A percentile compares a stretch with the other conserved stretches of the same genome.
phyloP scores from a whole-genome alignment of 2,329 filamentous ascomycete genomes.

The Alternaria arborescens region DNA sequence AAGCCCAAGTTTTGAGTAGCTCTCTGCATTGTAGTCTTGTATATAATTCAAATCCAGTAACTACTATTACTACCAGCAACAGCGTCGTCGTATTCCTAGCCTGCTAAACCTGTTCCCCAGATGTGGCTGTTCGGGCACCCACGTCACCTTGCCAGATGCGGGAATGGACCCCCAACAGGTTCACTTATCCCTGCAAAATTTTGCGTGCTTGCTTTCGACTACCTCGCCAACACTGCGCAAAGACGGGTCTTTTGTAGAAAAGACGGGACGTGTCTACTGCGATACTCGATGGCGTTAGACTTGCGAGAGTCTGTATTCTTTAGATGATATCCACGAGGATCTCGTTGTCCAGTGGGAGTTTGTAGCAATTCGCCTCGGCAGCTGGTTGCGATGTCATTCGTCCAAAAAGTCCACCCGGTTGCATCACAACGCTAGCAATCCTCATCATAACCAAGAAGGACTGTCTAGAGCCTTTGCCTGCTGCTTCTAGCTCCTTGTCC shows the following conservation, averaged over 20 bases:
- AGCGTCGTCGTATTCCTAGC: not conserved
- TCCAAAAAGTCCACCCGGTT: conserved; percentile 16
- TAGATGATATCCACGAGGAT: conserved; percentile 5
- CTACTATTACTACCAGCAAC: not conserved
- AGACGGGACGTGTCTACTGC: not conserved
- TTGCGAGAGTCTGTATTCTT: conserved; percentile 18
- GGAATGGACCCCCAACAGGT: conserved; percentile 12
- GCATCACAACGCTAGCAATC: conserved; percentile 18
- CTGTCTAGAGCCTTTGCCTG: conserved; percentile 25
- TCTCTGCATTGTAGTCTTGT: not conserved
- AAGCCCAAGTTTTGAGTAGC: conserved; percentile 58
- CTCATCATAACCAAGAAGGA: conserved; percentile 23
- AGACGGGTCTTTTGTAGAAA: not conserved
- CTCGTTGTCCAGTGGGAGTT: conserved; percentile 19
- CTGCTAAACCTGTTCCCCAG: not conserved
- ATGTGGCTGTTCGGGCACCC: conserved; percentile 3
- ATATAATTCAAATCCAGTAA: not conserved
- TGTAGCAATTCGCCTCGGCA: conserved; percentile 31
- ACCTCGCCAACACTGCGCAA: not conserved
- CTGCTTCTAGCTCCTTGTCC: conserved; percentile 34
- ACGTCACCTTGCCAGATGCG: conserved; percentile 3
- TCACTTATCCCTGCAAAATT: conserved; percentile 12
- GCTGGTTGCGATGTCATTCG: conserved; percentile 30
- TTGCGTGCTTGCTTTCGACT: not conserved
- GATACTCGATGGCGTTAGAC: conserved; percentile 23